Percentiles rank a stretch among this genome's conserved stretches.
Evolutionary conservation across 768 basidiomycete species (phyloP).

Genomic region (Suillus occidentalis): DNA sequence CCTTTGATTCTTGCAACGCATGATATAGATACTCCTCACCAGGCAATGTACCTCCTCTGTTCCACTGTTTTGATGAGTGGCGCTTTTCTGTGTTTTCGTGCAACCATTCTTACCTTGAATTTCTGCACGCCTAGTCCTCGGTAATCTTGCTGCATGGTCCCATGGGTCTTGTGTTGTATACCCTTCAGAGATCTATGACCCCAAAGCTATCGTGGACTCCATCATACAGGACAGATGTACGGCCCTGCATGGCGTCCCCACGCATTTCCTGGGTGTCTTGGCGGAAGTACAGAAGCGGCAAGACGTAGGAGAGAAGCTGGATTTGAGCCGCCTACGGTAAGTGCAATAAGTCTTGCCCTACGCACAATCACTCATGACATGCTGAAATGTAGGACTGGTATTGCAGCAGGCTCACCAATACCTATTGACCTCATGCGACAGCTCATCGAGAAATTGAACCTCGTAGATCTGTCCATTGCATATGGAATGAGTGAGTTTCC

Average conservation of each 20-base stretch:
- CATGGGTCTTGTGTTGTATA: slow-evolving; percentile 77
- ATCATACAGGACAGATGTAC: slow-evolving; percentile 71
- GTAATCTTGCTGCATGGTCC: slow-evolving; percentile 77
- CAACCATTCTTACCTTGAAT: slow-evolving; percentile 11
- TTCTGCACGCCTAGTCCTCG: slow-evolving; percentile 68
- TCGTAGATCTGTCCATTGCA: slow-evolving; percentile 71
- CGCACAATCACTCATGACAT: background rate
- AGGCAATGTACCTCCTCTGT: slow-evolving; percentile 85
- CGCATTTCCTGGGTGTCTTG: slow-evolving; percentile 78
- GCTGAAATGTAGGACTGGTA: slow-evolving; percentile 61
- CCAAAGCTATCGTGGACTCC: slow-evolving; percentile 67
- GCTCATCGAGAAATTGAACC: slow-evolving; percentile 64
- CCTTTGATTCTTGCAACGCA: background rate
- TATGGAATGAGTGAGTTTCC: slow-evolving; percentile 81
- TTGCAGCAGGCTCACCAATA: slow-evolving; percentile 77
- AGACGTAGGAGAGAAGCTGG: slow-evolving; percentile 42
- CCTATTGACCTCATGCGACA: slow-evolving; percentile 80
- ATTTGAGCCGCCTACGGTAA: slow-evolving; percentile 58
- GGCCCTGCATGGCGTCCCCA: slow-evolving; percentile 82
- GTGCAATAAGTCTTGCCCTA: slow-evolving; percentile 7
- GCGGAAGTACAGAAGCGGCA: slow-evolving; percentile 61
- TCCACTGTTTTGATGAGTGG: slow-evolving; percentile 88
- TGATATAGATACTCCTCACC: slow-evolving; percentile 7
- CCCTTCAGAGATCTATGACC: slow-evolving; percentile 63
- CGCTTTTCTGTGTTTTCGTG: slow-evolving; percentile 7